phyloP scores from a whole-genome alignment of 768 basidiomycete species.

The Macrocybe gigantea region DNA sequence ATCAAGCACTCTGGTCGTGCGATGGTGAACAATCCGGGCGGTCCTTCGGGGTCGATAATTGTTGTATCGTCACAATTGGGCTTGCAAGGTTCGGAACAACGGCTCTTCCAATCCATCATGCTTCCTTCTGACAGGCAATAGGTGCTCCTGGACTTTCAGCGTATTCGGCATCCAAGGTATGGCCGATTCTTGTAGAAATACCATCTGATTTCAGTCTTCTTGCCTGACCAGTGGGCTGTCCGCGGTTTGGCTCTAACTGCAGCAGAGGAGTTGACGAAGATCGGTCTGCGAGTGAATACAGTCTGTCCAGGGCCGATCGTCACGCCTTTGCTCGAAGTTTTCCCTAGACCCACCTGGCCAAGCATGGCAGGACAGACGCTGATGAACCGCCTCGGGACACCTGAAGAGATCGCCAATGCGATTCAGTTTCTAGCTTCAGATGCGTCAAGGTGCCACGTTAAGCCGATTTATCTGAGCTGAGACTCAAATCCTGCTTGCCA shows the following conservation, averaged over 20 bases:
- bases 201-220: background rate
- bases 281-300: constrained; percentile 11
- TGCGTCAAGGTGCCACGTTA: constrained; percentile 4
- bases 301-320: constrained; percentile 11
- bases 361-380: constrained; percentile 6
- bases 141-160: constrained; percentile 12
- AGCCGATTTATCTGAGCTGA: background rate
- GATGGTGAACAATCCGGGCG: constrained; percentile 8
- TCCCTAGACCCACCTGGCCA: constrained; percentile 7
- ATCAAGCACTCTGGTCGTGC: constrained; percentile 8
- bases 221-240: constrained; percentile 5
- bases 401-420: constrained; percentile 12
- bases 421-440: constrained; percentile 10
- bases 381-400: constrained; percentile 9
- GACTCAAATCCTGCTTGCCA: background rate
- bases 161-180: constrained; percentile 11
- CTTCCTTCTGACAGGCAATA: background rate
- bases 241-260: constrained; percentile 12
- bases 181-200: background rate
- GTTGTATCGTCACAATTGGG: constrained; percentile 14
- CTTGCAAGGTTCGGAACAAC: constrained; percentile 7
- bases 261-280: constrained; percentile 11
- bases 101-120: background rate
- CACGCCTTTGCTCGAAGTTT: constrained; percentile 9
- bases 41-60: constrained; percentile 11